Percentiles rank a stretch among this genome's conserved stretches.
These are phyloP conservation scores for Westerdykella aurantiaca DNA, from an alignment of 2,329 filamentous ascomycete species.

Conservation along the genomic window DNA sequence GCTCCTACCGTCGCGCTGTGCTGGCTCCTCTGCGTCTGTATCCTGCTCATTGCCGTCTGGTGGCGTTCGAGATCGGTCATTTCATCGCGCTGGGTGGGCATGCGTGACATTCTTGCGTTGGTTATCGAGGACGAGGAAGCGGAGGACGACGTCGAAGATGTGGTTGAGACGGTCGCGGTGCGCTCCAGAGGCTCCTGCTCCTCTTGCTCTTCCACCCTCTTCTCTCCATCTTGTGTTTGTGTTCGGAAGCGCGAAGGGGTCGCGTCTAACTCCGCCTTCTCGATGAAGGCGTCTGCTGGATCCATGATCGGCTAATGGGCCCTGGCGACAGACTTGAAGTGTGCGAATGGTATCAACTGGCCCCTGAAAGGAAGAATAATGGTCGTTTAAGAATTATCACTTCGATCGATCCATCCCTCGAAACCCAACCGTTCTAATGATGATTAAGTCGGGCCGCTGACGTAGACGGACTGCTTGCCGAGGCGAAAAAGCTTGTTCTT, in stretches of 20 bases:
- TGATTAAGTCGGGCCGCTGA: too few relatives aligned
- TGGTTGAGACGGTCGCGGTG: constrained; percentile 49
- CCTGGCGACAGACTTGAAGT: neutral
- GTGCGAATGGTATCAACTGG: too few relatives aligned
- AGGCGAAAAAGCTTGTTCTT: too few relatives aligned
- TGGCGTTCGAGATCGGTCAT: constrained; percentile 55
- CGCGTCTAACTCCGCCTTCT: constrained; percentile 52
- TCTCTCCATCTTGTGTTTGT: constrained; percentile 34
- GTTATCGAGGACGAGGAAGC: constrained; percentile 37
- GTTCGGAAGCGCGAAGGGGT: constrained; percentile 35
- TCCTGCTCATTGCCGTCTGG: constrained; percentile 63
- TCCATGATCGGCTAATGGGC: constrained; percentile 36
- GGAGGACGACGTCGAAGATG: constrained; percentile 37
- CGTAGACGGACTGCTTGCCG: too few relatives aligned
- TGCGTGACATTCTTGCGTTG: constrained; percentile 49
- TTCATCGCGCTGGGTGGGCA: constrained; percentile 58
- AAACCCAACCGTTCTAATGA: too few relatives aligned
- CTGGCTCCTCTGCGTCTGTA: constrained; percentile 65
- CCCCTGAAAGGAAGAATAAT: too few relatives aligned
- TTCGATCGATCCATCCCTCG: too few relatives aligned
- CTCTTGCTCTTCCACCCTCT: constrained; percentile 36
- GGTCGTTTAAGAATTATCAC: too few relatives aligned
- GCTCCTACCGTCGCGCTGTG: constrained; percentile 66
- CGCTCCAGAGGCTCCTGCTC: constrained; percentile 48
- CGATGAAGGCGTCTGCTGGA: constrained; percentile 51